Base-by-base conservation (phyloP, 345 rosid genomes). In the Gossypium thurberi region DNA sequence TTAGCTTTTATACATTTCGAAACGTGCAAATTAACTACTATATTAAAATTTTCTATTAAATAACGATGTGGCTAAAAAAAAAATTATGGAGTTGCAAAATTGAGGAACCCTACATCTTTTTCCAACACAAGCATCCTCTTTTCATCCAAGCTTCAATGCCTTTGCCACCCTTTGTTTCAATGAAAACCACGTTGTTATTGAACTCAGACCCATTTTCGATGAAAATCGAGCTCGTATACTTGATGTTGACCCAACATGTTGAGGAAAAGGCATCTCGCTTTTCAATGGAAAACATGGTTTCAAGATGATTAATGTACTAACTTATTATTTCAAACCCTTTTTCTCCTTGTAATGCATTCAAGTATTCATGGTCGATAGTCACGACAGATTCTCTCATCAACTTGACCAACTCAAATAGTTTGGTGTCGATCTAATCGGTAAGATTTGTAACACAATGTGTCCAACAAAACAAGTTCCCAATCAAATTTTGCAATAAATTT, bases 91-190 rank as follows among this genome's bases (percentile, higher is more conserved):
- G 57, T 47, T 25, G 57, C 23, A 48, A 67, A 67, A 1, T 67
- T 67, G 21, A 67, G 21, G 42, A 67, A 67, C 10, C 48, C 21
- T 14, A 9, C 21, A 48, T 67, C 14, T 25, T 67, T 67, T 48
- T 67, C 71, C 57, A 66, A 50, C 10, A 25, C 18, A 6, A 5
- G 8, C 71, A 66, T 66, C 51, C 42, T 23, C 7, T 47, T 0
- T 23, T 66, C 71, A 65, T 43, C 57, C 56, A 66, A 66, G 71
- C 71, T 26, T 66, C 57, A 14, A 66, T 14, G 2, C 42, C 43
- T 66, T 25, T 23, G 1, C 56, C 71, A 47, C 71, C 47, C 4
- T 66, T 66, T 23, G 71, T 66, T 66, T 48, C 21, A 5, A 47
- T 5, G 3, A 66, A 47, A 25, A 25, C 71, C 25, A 40, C 51